A percentile compares a stretch with the other conserved stretches of the same genome.
Conservation (phyloP, 2,329 filamentous ascomycete genomes). For the Endothia cerciana region DNA sequence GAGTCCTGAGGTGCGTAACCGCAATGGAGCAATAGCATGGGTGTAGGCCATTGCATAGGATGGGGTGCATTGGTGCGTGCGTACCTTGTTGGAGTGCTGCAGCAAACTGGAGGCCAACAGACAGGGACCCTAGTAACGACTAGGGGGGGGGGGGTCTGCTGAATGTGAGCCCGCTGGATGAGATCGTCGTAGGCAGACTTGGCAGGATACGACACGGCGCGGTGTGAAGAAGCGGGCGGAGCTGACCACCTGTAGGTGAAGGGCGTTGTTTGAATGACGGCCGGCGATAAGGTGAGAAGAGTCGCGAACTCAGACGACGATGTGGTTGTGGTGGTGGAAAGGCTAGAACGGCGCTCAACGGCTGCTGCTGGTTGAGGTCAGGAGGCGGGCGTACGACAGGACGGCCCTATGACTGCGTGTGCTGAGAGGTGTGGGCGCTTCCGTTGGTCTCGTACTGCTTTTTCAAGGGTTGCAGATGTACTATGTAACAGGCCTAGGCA, state of each 20-base stretch:
- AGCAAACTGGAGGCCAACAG: conserved; percentile 16
- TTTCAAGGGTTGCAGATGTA: background rate
- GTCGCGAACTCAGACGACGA: background rate
- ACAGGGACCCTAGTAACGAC: conserved; percentile 22
- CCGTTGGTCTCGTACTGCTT: background rate
- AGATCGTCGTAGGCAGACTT: conserved; percentile 17
- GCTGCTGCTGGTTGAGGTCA: background rate
- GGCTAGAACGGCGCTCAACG: background rate
- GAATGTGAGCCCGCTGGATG: conserved; percentile 22
- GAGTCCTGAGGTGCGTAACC: conserved; percentile 16
- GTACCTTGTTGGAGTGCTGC: conserved; percentile 17
- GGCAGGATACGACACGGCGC: conserved; percentile 4
- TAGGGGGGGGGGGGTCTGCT: conserved; percentile 10
- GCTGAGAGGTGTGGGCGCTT: background rate
- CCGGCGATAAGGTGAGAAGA: background rate
- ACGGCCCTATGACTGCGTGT: background rate
- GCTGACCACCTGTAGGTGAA: background rate
- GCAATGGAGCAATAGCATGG: conserved; percentile 4
- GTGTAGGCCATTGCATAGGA: conserved; percentile 11
- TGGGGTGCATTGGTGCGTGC: conserved; percentile 23
- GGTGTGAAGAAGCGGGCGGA: conserved; percentile 9
- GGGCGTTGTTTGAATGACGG: conserved; percentile 3
- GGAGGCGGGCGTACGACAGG: conserved; percentile 4
- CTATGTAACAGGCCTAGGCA: background rate
- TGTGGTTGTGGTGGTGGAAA: conserved; percentile 6